Conservation (phyloP, 371 early-diverging fungal genomes). For the Mortierella polycephala region DNA sequence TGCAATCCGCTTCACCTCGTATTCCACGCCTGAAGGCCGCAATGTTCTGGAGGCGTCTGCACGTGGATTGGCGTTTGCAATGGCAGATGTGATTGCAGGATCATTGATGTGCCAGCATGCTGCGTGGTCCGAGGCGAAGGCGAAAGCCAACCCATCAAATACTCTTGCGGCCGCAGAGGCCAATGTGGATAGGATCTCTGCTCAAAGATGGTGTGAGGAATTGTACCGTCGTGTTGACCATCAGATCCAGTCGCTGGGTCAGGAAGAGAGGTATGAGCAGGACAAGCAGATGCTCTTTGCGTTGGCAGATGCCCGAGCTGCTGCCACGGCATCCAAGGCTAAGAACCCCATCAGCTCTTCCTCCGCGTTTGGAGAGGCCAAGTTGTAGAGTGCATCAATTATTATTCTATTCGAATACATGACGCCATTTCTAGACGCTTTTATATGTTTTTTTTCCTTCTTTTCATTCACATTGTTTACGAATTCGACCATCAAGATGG, state of each 20-base stretch:
- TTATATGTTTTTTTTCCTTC: not conserved
- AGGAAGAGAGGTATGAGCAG: conserved; percentile 35
- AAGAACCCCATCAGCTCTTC: too few relatives aligned
- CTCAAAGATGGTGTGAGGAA: conserved; percentile 50
- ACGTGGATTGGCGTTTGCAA: conserved; percentile 62
- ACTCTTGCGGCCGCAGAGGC: conserved; percentile 16
- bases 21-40: conserved; percentile 24
- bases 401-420: not conserved
- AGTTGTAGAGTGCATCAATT: conserved; percentile 10
- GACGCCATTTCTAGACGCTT: too few relatives aligned
- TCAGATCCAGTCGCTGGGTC: conserved; percentile 40
- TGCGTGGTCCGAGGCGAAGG: conserved; percentile 58
- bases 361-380: conserved; percentile 26
- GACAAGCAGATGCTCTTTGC: conserved; percentile 45
- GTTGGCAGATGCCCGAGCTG: conserved; percentile 17
- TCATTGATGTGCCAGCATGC: conserved; percentile 65
- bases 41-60: conserved; percentile 58
- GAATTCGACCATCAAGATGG: conserved; percentile 9
- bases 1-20: conserved; percentile 45
- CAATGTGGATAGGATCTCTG: conserved; percentile 34
- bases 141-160: conserved; percentile 18
- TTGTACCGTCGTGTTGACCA: conserved; percentile 41
- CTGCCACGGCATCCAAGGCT: not conserved
- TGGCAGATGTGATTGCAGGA: conserved; percentile 62
- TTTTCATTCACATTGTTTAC: too few relatives aligned